Evolutionary conservation across 768 basidiomycete species (phyloP).

Genomic region (Leccinum broughii): DNA sequence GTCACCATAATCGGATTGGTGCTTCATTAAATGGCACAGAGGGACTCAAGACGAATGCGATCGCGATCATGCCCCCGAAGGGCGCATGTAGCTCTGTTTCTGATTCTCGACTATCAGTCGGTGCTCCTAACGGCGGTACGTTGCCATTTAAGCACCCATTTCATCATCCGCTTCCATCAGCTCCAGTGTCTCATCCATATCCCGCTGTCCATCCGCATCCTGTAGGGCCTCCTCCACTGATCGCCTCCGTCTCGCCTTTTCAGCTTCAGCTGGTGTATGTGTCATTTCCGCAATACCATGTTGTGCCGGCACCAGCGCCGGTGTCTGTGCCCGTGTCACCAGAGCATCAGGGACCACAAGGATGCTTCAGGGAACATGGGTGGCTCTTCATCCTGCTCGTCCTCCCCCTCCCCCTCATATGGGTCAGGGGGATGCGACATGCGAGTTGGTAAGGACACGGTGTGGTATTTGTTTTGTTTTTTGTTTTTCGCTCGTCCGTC

Average conservation of each 20-base stretch:
- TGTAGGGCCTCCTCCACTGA: slow-evolving; percentile 11
- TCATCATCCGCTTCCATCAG: slow-evolving; percentile 16
- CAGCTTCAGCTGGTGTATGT: slow-evolving; percentile 20
- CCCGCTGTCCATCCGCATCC: slow-evolving; percentile 4
- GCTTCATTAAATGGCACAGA: too few species aligned
- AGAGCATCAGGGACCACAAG: too few species aligned
- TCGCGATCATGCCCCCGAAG: neutral
- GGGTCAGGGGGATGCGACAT: neutral
- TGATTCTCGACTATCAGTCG: slow-evolving; percentile 2
- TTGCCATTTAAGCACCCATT: slow-evolving; percentile 1
- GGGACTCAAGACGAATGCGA: too few species aligned
- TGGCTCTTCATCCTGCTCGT: too few species aligned
- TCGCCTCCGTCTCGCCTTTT: slow-evolving; percentile 17
- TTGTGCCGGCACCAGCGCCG: slow-evolving; percentile 7
- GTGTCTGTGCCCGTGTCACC: too few species aligned
- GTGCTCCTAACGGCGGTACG: slow-evolving; percentile 2
- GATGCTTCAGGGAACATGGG: too few species aligned
- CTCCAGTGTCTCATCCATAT: slow-evolving; percentile 1
- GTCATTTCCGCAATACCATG: slow-evolving; percentile 21
- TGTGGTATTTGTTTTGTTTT: too few species aligned
- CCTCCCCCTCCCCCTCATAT: neutral
- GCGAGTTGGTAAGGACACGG: too few species aligned
- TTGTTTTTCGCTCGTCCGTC: neutral
- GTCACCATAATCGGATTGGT: too few species aligned
- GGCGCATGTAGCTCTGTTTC: neutral